A percentile compares a stretch with the other conserved stretches of the same genome.
phyloP scores from a whole-genome alignment of 306 rosid genomes.

The Acacia melanoxylon region DNA sequence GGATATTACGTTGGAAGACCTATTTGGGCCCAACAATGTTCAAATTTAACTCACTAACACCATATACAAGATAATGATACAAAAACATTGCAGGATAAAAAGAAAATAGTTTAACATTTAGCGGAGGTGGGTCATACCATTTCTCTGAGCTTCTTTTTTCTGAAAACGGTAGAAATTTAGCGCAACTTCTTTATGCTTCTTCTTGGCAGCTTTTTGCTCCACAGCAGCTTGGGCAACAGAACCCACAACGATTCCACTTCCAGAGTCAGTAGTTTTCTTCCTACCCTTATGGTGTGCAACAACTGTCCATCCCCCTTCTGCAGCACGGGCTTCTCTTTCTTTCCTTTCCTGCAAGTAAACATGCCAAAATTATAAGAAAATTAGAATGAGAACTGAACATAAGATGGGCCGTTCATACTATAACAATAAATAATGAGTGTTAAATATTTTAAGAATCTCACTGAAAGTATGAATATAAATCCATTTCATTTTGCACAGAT shows the following conservation, averaged over 20 bases:
- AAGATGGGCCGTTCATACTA: not conserved
- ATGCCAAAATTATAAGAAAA: conserved; percentile 15
- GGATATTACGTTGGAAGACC: not conserved
- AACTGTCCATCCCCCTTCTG: conserved; percentile 91
- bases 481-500: not conserved
- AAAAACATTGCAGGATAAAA: not conserved
- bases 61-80: not conserved
- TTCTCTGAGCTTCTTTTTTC: conserved; percentile 81
- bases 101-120: not conserved
- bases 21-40: not conserved
- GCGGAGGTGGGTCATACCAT: conserved; percentile 46
- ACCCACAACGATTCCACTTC: conserved; percentile 74
- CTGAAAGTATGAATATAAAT: not conserved
- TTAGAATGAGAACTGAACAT: not conserved
- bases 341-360: conserved; percentile 60
- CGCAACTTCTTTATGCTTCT: conserved; percentile 66
- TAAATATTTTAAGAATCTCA: not conserved
- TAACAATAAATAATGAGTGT: not conserved
- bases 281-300: conserved; percentile 86
- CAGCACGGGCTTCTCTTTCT: conserved; percentile 68
- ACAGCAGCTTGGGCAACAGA: conserved; percentile 77
- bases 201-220: conserved; percentile 62
- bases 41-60: not conserved
- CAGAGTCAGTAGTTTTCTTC: conserved; percentile 84
- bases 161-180: conserved; percentile 85